phyloP scores from a whole-genome alignment of 768 basidiomycete species.

The Suillus luteus region DNA sequence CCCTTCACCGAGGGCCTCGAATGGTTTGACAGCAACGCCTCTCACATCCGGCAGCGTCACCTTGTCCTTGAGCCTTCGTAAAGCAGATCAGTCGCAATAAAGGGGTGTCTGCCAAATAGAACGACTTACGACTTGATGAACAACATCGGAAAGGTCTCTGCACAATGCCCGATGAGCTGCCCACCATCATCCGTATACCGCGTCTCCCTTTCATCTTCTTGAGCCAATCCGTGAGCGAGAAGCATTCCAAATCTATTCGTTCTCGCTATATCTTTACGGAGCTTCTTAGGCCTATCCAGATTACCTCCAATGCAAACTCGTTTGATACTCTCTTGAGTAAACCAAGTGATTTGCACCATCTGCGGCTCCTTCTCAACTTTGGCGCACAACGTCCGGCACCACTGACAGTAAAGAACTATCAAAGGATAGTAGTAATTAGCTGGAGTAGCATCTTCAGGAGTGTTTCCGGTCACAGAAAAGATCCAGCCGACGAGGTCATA shows the following conservation, averaged over 20 bases:
- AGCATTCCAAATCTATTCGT: not conserved
- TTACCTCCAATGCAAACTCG: not conserved
- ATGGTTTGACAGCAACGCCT: not conserved
- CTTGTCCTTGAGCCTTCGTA: not conserved
- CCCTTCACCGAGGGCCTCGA: not conserved
- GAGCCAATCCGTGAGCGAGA: no score
- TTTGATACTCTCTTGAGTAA: not conserved
- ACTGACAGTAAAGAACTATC: not conserved
- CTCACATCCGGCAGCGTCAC: not conserved
- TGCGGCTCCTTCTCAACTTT: not conserved
- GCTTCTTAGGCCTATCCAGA: not conserved
- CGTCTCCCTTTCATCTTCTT: no score
- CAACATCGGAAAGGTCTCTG: constrained; percentile 1
- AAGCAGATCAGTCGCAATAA: not conserved
- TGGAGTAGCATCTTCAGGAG: not conserved
- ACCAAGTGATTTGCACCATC: constrained; percentile 12
- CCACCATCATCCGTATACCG: no score
- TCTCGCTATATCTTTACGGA: not conserved
- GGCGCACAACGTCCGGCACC: not conserved
- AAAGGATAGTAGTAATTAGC: constrained; percentile 10
- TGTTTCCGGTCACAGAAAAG: constrained; percentile 6
- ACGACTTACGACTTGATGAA: constrained; percentile 6
- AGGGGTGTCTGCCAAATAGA: not conserved
- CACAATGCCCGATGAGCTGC: constrained; percentile 7
- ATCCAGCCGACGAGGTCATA: constrained; percentile 12